Evolutionary conservation across 192 early-diverging fungal species (phyloP).

Genomic region (Phycomyces blakesleeanus): DNA sequence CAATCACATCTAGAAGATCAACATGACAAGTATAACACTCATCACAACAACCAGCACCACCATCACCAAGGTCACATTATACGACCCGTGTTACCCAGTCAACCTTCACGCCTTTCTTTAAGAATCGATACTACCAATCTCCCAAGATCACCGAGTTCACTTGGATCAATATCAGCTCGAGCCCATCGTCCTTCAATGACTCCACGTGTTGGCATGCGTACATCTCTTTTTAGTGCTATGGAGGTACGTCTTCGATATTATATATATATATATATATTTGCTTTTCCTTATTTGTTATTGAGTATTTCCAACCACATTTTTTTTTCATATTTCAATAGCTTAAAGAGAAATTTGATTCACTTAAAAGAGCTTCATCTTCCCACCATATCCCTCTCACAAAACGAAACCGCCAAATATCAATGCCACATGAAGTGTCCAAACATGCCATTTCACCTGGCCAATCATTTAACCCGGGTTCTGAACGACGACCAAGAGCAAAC

Average conservation of each 20-base stretch:
- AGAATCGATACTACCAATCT: constrained; percentile 18
- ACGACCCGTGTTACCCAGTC: constrained; percentile 22
- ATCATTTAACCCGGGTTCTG: background rate
- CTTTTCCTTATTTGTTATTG: background rate
- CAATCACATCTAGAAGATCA: background rate
- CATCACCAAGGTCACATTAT: constrained; percentile 33
- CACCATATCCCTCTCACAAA: constrained; percentile 5
- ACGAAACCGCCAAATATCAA: constrained; percentile 5
- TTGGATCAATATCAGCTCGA: constrained; percentile 20
- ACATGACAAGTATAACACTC: background rate
- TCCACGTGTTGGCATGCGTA: constrained; percentile 38
- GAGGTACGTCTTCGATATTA: constrained; percentile 35
- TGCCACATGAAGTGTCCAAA: background rate
- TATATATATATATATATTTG: background rate
- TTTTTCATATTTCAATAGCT: too few species aligned
- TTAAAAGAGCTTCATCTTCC: constrained; percentile 12
- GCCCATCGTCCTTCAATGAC: constrained; percentile 22
- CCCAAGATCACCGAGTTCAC: constrained; percentile 10
- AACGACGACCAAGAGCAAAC: background rate
- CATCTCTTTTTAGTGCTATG: constrained; percentile 49
- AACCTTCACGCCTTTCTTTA: constrained; percentile 8
- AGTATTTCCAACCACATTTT: background rate
- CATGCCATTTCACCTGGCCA: background rate
- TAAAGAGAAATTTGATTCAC: constrained; percentile 7
- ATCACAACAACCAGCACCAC: background rate